Evolutionary conservation across 2,329 filamentous ascomycete species (phyloP), one percentile per base, ranked within the genome.

Genomic region (Diaporthe amygdali): DNA sequence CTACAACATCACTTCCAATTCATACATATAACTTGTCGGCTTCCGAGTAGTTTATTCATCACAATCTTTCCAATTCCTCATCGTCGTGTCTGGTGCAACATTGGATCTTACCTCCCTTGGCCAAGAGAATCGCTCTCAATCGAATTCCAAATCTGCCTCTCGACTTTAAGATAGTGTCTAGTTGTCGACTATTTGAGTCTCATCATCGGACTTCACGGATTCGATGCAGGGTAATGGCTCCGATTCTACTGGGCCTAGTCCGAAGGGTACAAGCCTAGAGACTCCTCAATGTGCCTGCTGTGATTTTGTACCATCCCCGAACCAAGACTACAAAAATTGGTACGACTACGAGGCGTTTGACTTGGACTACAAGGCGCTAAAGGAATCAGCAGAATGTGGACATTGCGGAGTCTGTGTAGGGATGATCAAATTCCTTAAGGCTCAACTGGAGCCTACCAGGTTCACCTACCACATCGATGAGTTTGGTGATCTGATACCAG

Each of bases 211-310:
- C 5, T 51, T 27, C 25, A 51, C 30, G 25, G 10, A 5, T 20
- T 51, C 25, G 27, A 51, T 2, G 2, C 25, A 51, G 17, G 25
- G 14, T 14, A 15, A 51, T 5, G 25, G 5, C 2, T 17, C 6
- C 15, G 47, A 20, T 27, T 20, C 14, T 14, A 25, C 47, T 17
- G 22, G 22, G 47, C 5, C 25, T 20, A 51, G 47, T 12, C 25
- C 6, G 47, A 3, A 27, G 47, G 6, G 1, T 9, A 30, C 47
- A 20, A 9, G 47, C 47, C 47, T 2, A 8, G 14, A 30, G 15
- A 6, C 14, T 8, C 25, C 25, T 1, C 0, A 8, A 30, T 2
- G 14, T 30, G 47, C 0, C 6, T 7, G 0, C 1, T 32, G 47
- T 2, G 25, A 20, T 17, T 51, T 51, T 2, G 25, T 22, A 17